phyloP scores from a whole-genome alignment of 345 rosid genomes.

The Sapria himalayana region DNA sequence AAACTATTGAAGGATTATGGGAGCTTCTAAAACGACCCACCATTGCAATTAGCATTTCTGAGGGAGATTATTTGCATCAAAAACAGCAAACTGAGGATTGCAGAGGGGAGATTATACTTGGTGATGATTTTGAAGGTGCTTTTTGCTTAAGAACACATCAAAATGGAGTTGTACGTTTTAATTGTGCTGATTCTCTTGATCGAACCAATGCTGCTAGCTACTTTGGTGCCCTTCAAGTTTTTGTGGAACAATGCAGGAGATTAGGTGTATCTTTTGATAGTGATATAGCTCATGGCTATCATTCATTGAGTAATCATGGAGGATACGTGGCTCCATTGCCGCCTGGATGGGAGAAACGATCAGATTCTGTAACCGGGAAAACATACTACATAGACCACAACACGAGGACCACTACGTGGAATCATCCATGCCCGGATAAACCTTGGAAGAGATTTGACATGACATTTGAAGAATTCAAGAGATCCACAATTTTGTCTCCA shows the following conservation, averaged over 20 bases:
- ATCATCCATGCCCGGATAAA: conserved; percentile 94
- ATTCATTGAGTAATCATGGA: conserved; percentile 30
- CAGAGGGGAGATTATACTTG: conserved; percentile 68
- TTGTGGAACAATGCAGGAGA: conserved; percentile 83
- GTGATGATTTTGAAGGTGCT: conserved; percentile 61
- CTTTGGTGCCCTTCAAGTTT: conserved; percentile 84
- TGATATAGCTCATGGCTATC: conserved; percentile 41
- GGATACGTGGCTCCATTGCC: conserved; percentile 85
- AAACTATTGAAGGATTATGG: conserved; percentile 91
- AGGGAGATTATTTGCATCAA: conserved; percentile 78
- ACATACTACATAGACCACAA: conserved; percentile 78
- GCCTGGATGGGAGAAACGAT: conserved; percentile 90
- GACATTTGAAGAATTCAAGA: conserved; percentile 78
- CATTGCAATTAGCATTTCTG: conserved; percentile 48
- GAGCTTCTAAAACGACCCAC: conserved; percentile 55
- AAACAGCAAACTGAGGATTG: conserved; percentile 67
- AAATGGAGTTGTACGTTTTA: conserved; percentile 88
- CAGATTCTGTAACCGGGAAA: conserved; percentile 86
- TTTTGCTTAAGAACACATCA: conserved; percentile 91
- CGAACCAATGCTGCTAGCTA: conserved; percentile 97
- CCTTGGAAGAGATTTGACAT: conserved; percentile 97
- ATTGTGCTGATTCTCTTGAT: conserved; percentile 95
- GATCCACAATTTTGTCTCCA: conserved; percentile 68
- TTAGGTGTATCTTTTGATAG: conserved; percentile 80
- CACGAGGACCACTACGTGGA: conserved; percentile 84